Base-by-base conservation (phyloP, 1,284 basidiomycete species). In the Agroathelia rolfsii region DNA sequence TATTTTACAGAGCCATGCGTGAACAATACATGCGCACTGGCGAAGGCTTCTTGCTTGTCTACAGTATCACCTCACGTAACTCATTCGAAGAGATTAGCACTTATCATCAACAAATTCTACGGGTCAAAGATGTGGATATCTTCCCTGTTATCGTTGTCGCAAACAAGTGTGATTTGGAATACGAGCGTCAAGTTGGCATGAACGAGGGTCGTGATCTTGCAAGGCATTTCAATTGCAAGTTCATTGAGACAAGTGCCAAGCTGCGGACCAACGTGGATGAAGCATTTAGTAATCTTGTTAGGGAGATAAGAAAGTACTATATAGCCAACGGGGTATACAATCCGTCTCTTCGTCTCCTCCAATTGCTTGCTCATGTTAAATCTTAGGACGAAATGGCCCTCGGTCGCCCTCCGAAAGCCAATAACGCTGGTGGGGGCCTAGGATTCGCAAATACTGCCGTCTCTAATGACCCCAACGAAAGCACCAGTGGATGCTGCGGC, bases 221-320 rank as follows among this genome's bases (percentile, higher is more conserved):
- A 3, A 77, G 77, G 54, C 73, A 77, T 48, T 82, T 84, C 51
- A 71, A 70, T 35, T 82, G 79, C 52, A 71, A 71, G 45, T 84
- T 81, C 56, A 78, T 85, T 48, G 82, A 85, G 61, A 84, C 82
- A 4, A 84, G 80, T 30, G 82, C 82, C 25, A 86, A 86, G 62
- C 75, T 80, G 50, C 62, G 81, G 11, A 72, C 83, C 52, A 84
- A 84, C 50, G 81, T 86, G 35, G 81, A 86, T 51, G 81, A 86
- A 55, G 77, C 79, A 0, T 86, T 85, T 59, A 69, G 64, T 46
- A 71, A 74, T 42, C 69, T 86, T 29, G 82, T 86, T 16, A 69
- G 81, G 25, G 78, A 83, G 50, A 86, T 86, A 49, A 63, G 81
- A 42, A 65, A 69, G 49, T 83, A 76, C 61, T 83, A 84, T 62